Base-by-base conservation (phyloP, 2,329 filamentous ascomycete genomes). In the Boeremia lycopersici region DNA sequence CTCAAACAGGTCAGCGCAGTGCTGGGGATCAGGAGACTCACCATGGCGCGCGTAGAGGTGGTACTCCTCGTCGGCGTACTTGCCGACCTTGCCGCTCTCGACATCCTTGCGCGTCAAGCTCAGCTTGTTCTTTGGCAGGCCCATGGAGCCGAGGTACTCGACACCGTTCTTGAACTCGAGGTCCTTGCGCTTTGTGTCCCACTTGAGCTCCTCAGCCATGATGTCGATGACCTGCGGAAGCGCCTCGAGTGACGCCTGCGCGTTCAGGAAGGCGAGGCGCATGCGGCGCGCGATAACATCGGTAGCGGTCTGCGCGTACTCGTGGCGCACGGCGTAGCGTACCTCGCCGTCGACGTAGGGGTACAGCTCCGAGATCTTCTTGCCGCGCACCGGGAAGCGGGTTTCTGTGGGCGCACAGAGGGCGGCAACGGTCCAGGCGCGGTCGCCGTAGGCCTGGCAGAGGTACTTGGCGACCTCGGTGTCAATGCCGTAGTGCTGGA, bases 281-380 rank as follows among this genome's bases (percentile, higher is more conserved):
- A 90, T 97, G 58, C 93, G 84, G 55, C 93, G 85, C 2, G 92
- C 93, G 41, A 97, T 81, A 11, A 97, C 89, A 71, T 97, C 93
- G 13, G 93, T 88, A 1, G 91, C 91, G 3, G 91, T 96, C 75
- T 96, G 90, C 3, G 93, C 93, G 70, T 96, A 96, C 78, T 97
- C 93, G 75, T 96, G 88, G 45, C 87, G 82, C 35, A 96, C 86
- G 23, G 91, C 91, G 73, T 96, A 96, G 50, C 91, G 86, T 35
- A 97, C 84, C 78, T 98, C 93, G 43, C 92, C 92, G 69, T 97
- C 93, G 25, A 97, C 86, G 74, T 95, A 96, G 12, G 93, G 91
- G 75, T 96, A 96, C 26, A 96, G 81, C 13, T 84, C 76, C 3
- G 89, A 89, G 59, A 97, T 89, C 59, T 91, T 88, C 75, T 89